Conservation (phyloP, 2,329 filamentous ascomycete genomes). For the Aspergillus flavus region DNA sequence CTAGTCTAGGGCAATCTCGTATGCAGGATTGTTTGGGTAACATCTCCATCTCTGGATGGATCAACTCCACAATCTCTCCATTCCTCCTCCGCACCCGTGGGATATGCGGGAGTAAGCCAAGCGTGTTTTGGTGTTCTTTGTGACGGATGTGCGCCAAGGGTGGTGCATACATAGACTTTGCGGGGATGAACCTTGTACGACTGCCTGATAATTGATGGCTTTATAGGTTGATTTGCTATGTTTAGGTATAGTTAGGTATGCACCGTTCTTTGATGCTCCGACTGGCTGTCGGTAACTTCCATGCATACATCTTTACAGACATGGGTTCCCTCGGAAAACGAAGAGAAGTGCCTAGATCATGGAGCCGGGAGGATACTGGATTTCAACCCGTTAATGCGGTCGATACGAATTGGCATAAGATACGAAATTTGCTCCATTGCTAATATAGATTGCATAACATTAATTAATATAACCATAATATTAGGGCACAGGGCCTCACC, state of each 20-base stretch:
- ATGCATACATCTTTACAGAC: too few species aligned
- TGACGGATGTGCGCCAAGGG: background rate
- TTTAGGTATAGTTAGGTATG: too few species aligned
- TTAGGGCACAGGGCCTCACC: background rate
- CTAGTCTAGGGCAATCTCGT: background rate
- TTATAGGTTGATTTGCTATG: background rate
- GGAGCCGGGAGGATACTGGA: background rate
- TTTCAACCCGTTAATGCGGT: background rate
- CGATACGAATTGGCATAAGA: background rate
- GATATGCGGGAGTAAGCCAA: background rate
- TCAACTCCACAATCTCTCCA: background rate
- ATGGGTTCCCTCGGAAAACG: too few species aligned
- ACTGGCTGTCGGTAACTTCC: too few species aligned
- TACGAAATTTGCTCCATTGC: background rate
- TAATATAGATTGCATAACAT: constrained; percentile 2
- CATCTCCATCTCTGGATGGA: background rate
- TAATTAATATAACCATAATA: background rate
- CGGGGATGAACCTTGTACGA: background rate
- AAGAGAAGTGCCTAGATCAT: background rate
- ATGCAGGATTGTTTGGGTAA: background rate
- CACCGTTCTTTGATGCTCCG: too few species aligned
- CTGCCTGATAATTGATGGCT: background rate
- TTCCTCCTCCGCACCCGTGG: background rate
- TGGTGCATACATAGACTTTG: background rate
- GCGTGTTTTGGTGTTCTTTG: background rate